phyloP scores from a whole-genome alignment of 495 filamentous ascomycete species.

The Xylaria cubensis region DNA sequence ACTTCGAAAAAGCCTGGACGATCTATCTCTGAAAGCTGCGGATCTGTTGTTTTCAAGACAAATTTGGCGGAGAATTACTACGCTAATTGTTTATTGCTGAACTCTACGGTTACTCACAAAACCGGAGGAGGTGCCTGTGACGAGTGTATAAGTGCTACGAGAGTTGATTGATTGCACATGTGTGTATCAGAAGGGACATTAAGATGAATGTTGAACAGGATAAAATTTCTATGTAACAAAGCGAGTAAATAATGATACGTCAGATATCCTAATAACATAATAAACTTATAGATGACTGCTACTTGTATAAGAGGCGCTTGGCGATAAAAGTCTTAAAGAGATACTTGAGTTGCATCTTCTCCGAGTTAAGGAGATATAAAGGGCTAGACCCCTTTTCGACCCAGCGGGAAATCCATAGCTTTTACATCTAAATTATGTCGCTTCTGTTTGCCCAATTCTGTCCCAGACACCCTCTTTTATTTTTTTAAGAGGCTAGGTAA shows the following conservation, averaged over 20 bases:
- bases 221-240: neutral
- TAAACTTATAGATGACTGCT: neutral
- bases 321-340: neutral
- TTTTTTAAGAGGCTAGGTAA: neutral
- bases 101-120: neutral
- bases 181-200: neutral
- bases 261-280: neutral
- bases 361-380: neutral
- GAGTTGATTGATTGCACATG: neutral
- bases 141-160: slow-evolving; percentile 6
- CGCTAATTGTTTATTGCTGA: neutral
- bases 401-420: neutral
- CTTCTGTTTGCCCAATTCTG: neutral
- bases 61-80: neutral
- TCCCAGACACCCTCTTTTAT: neutral
- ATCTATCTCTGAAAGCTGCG: neutral
- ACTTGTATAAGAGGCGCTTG: neutral
- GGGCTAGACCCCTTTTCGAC: neutral
- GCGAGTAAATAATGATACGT: neutral
- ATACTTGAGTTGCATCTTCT: neutral
- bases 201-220: neutral
- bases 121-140: neutral
- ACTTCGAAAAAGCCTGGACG: neutral
- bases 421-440: neutral
- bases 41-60: slow-evolving; percentile 6